Conservation (phyloP, 2,329 filamentous ascomycete species). For the Ophiostoma sp. region DNA sequence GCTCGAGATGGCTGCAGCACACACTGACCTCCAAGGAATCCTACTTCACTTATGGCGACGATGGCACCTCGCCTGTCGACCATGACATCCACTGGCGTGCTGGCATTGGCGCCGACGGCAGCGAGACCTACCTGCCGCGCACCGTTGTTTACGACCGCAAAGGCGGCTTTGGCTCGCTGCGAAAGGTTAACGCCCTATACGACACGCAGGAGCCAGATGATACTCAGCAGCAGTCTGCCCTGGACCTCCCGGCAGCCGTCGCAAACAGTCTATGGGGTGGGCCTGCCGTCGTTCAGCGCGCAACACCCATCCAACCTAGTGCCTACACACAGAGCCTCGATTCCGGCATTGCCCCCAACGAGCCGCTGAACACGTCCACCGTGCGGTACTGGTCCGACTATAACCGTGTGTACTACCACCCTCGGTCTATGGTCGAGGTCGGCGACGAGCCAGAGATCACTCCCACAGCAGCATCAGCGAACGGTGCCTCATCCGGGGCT, state of each 20-base stretch:
- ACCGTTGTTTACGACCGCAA: slow-evolving; percentile 94
- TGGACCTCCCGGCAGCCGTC: slow-evolving; percentile 23
- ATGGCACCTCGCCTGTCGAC: slow-evolving; percentile 63
- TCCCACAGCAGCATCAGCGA: not conserved
- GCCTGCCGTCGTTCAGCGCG: slow-evolving; percentile 60
- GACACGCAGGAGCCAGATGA: slow-evolving; percentile 43
- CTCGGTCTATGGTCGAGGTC: slow-evolving; percentile 77
- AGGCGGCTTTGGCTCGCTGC: slow-evolving; percentile 81
- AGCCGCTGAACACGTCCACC: slow-evolving; percentile 55
- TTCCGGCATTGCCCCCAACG: slow-evolving; percentile 56
- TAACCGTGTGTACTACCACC: slow-evolving; percentile 87
- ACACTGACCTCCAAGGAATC: slow-evolving; percentile 62
- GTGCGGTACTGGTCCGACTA: slow-evolving; percentile 98
- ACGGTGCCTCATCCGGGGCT: not conserved
- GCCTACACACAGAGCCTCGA: slow-evolving; percentile 78
- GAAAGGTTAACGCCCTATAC: slow-evolving; percentile 84
- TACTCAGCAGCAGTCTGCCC: slow-evolving; percentile 14
- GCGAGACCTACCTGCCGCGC: slow-evolving; percentile 86
- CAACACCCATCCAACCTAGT: slow-evolving; percentile 61
- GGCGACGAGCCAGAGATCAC: slow-evolving; percentile 24
- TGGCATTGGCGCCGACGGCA: slow-evolving; percentile 73
- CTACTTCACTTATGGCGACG: slow-evolving; percentile 81
- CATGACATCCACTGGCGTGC: slow-evolving; percentile 86
- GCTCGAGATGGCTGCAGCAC: no score
- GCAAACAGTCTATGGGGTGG: slow-evolving; percentile 44